Evolutionary conservation across 2,329 filamentous ascomycete species (phyloP), one percentile per base, ranked within the genome.

Genomic region (Sarocladiaceae sp.): DNA sequence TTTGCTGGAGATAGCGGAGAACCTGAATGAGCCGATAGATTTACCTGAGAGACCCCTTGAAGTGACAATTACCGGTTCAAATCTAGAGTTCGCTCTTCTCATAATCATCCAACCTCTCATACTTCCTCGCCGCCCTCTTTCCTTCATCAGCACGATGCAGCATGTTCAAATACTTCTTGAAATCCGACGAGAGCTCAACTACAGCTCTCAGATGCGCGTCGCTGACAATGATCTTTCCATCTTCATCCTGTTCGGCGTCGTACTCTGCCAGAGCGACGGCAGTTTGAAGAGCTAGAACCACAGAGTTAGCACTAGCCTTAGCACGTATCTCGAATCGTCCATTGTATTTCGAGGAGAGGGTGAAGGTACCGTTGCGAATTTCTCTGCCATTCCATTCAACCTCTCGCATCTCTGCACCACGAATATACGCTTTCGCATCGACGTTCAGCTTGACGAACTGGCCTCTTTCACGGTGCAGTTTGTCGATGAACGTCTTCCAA

Each of bases 271-370:
- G 53, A 0, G 65, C 62, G 0, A 69, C 63, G 1, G 64, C 66
- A 0, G 62, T 66, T 52, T 68, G 64, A 29, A 69, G 63, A n/a
- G 60, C 60, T 55, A n/a, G n/a, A n/a, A n/a, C n/a, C n/a, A n/a
- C n/a, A n/a, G n/a, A n/a, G n/a, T n/a, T n/a, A n/a, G n/a, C n/a
- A n/a, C n/a, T n/a, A n/a, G n/a, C n/a, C n/a, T n/a, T n/a, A n/a
- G 22, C 35, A 10, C 29, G 15, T 33, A 33, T 33, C 10, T 33
- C 29, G 15, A 15, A 10, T 15, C 29, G 29, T 8, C 29, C 8
- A 10, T 15, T 33, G 8, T 33, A 42, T 42, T 8, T 5, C 22
- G 8, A 13, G 15, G 12, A n/a, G 28, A 23, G 12, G 11, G 50
- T 51, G n/a, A n/a, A n/a, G n/a, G n/a, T 29, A 62, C 58, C 60